Base-by-base conservation (phyloP, 2,329 filamentous ascomycete species). In the Sordariomycetes sp. region DNA sequence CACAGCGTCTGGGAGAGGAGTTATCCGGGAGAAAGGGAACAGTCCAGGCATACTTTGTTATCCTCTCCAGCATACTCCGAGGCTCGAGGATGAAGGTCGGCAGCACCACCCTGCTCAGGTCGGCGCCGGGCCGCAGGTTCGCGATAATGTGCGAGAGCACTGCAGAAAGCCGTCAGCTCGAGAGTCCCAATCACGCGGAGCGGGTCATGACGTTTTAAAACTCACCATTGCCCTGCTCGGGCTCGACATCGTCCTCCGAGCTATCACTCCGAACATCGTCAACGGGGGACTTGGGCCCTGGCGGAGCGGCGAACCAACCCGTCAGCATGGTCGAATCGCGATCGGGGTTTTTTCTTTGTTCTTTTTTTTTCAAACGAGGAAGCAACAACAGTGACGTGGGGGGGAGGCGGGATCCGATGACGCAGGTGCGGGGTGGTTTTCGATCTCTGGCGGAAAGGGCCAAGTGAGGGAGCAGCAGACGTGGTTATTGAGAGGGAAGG, bases 1-100 rank as follows among this genome's bases (percentile, higher is more conserved):
- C 22, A 20, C n/a, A 7, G 46, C n/a, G 20, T 6, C 5, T 6
- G 46, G 46, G 46, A 24, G 46, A 24, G 56, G 53, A 32, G n/a
- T 3, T n/a, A 18, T 46, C 40, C 10, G 40, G 40, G 18, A 76
- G 28, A 8, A 8, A 32, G 4, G 28, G 28, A 32, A 32, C 4
- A 32, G 28, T 32, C 28, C 8, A 4, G 8, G 28, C 85, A 64
- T 77, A 96, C 92, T 99, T 99, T 68, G 94, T 99, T 71, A 99
- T 99, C 66, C 94, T 85, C 75, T 99, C 94, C 66, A 99, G 78
- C 94, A 99, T 99, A 66, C 92, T 97, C 68, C 92, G 86, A 25
- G 94, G 94, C 73, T 99, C 94, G 65, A 99, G 84, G 67, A 99
- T 99, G 71, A 99, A 99, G 54, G 94, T 99, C 48, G 94, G 94